Conservation (phyloP, 352 stramenopile species). For the Phytophthora hibernalis region DNA sequence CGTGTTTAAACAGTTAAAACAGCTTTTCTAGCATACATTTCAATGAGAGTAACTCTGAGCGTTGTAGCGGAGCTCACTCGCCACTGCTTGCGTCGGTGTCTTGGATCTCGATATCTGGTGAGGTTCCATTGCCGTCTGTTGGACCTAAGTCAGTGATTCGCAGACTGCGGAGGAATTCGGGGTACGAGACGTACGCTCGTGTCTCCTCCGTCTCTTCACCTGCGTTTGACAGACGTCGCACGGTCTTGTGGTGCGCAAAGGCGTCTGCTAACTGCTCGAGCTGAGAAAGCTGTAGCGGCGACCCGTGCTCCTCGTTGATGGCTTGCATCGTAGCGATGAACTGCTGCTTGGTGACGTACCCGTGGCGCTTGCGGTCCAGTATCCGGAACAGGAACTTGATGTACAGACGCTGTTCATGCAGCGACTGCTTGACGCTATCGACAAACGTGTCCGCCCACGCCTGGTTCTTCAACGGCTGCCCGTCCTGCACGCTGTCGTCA, state of each 20-base stretch:
- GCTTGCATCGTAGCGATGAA: constrained; percentile 80
- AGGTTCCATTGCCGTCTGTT: constrained; percentile 15
- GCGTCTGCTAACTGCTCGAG: constrained; percentile 74
- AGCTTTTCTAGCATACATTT: constrained; percentile 25
- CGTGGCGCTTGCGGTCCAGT: constrained; percentile 70
- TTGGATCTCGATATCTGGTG: constrained; percentile 7
- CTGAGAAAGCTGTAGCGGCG: constrained; percentile 60
- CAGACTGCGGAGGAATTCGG: constrained; percentile 74
- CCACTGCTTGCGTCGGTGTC: constrained; percentile 18
- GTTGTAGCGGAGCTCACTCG: constrained; percentile 1
- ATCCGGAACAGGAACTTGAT: constrained; percentile 85
- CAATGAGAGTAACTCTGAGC: not conserved
- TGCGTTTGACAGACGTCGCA: constrained; percentile 33
- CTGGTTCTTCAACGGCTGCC: constrained; percentile 43
- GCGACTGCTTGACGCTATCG: constrained; percentile 71
- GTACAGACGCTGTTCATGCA: constrained; percentile 83
- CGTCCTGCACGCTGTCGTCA: constrained; percentile 43
- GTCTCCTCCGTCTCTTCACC: constrained; percentile 39
- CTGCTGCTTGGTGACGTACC: constrained; percentile 70
- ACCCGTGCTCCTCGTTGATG: constrained; percentile 77
- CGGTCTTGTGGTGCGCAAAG: constrained; percentile 50
- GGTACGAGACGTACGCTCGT: constrained; percentile 65
- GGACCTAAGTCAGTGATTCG: constrained; percentile 63
- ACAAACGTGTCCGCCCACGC: constrained; percentile 76
- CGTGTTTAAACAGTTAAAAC: not conserved